A percentile compares a stretch with the other conserved stretches of the same genome.
These are phyloP conservation scores for Papiliotrema terrestris DNA, from an alignment of 1,284 basidiomycete genomes.

Conservation along the genomic window DNA sequence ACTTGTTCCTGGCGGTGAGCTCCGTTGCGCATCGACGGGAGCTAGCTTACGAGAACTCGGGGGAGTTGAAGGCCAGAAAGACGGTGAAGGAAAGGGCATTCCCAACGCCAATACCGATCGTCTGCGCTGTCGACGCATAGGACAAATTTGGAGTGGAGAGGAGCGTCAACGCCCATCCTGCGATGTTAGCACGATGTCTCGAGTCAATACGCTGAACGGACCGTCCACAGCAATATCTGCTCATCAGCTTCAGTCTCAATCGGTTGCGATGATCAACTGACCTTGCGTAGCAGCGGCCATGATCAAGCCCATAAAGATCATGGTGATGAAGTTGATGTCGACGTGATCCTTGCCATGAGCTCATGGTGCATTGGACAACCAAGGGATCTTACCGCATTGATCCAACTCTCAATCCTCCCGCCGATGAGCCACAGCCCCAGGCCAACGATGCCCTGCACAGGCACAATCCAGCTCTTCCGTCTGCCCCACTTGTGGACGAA, in stretches of 20 bases:
- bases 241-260: background rate
- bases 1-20: conserved; percentile 58
- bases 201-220: conserved; percentile 30
- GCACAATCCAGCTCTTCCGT: conserved; percentile 97
- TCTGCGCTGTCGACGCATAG: conserved; percentile 97
- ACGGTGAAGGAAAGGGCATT: conserved; percentile 97
- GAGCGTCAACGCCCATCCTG: conserved; percentile 94
- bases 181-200: background rate
- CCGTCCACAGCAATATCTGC: conserved; percentile 96
- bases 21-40: background rate
- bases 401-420: conserved; percentile 69
- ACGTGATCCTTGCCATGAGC: conserved; percentile 62
- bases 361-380: background rate
- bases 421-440: conserved; percentile 85
- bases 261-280: conserved; percentile 40
- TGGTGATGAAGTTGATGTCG: conserved; percentile 75
- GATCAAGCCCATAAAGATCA: conserved; percentile 85
- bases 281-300: conserved; percentile 97
- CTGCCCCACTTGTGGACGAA: conserved; percentile 72
- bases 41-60: conserved; percentile 74
- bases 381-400: conserved; percentile 67
- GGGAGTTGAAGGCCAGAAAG: conserved; percentile 93
- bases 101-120: conserved; percentile 93
- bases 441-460: conserved; percentile 90
- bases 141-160: conserved; percentile 92